phyloP scores from a whole-genome alignment of 2,329 filamentous ascomycete species.

The Botrytis paeoniae region DNA sequence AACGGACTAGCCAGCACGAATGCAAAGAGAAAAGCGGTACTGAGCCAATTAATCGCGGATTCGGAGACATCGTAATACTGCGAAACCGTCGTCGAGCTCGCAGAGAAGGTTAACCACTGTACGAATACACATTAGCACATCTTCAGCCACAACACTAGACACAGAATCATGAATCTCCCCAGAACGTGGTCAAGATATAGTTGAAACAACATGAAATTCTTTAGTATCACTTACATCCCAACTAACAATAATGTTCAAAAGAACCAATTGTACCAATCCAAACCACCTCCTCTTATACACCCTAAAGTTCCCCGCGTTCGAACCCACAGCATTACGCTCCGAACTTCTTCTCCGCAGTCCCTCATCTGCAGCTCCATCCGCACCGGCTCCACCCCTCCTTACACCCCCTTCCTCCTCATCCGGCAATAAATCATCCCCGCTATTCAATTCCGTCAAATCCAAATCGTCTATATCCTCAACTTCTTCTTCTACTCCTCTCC shows the following conservation, averaged over 20 bases:
- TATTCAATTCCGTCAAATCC: constrained; percentile 31
- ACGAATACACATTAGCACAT: constrained; percentile 18
- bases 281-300: constrained; percentile 89
- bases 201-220: neutral
- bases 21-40: constrained; percentile 80
- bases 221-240: constrained; percentile 74
- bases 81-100: constrained; percentile 72
- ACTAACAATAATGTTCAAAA: constrained; percentile 89
- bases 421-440: constrained; percentile 35
- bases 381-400: constrained; percentile 6
- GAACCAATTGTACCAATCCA: constrained; percentile 75
- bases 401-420: constrained; percentile 24
- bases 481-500: constrained; percentile 5
- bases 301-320: constrained; percentile 39
- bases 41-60: constrained; percentile 86
- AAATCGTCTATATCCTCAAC: constrained; percentile 27
- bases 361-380: constrained; percentile 7
- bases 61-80: constrained; percentile 73
- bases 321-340: neutral
- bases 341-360: neutral
- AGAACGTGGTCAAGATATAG: neutral
- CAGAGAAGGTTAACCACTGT: constrained; percentile 89
- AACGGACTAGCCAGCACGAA: constrained; percentile 72
- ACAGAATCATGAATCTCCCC: neutral
- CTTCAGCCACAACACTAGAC: neutral